phyloP scores from a whole-genome alignment of 2,329 filamentous ascomycete genomes.

The Calonectria crousiana region DNA sequence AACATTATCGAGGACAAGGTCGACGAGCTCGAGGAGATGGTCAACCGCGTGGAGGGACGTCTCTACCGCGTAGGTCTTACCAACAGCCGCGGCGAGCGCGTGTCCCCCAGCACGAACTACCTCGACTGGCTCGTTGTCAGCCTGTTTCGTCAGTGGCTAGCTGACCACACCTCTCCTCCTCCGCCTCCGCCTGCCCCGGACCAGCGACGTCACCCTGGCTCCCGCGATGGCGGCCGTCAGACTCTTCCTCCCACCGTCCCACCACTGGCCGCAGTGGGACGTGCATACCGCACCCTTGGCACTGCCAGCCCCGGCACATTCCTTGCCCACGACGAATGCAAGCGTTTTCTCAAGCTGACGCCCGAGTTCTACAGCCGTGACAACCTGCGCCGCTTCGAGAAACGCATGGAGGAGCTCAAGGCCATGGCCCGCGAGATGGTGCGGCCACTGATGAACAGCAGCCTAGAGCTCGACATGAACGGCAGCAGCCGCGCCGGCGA shows the following conservation, averaged over 20 bases:
- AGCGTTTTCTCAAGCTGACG: slow-evolving; percentile 86
- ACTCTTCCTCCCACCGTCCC: slow-evolving; percentile 54
- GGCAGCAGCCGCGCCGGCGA: slow-evolving; percentile 55
- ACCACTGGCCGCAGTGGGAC: slow-evolving; percentile 72
- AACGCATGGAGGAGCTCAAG: slow-evolving; percentile 90
- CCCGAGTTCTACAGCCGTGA: slow-evolving; percentile 88
- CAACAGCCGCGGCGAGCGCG: slow-evolving; percentile 83
- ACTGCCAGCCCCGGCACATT: slow-evolving; percentile 71
- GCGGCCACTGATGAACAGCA: slow-evolving; percentile 86
- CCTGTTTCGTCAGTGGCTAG: slow-evolving; percentile 92
- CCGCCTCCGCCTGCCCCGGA: slow-evolving; percentile 51
- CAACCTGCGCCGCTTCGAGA: slow-evolving; percentile 87
- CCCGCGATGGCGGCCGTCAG: slow-evolving; percentile 48
- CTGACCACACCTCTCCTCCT: slow-evolving; percentile 83
- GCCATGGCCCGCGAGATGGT: slow-evolving; percentile 85
- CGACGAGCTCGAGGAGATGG: slow-evolving; percentile 87
- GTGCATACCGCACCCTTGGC: slow-evolving; percentile 83
- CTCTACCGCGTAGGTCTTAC: slow-evolving; percentile 86
- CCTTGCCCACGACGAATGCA: slow-evolving; percentile 87
- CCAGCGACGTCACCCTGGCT: slow-evolving; percentile 42
- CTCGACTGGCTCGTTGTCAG: slow-evolving; percentile 91
- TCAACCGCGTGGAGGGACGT: slow-evolving; percentile 82
- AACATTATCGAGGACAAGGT: slow-evolving; percentile 96
- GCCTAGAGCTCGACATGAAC: slow-evolving; percentile 80
- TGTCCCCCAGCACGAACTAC: slow-evolving; percentile 83